Base-by-base conservation (phyloP, 1,284 basidiomycete genomes). In the Ceratobasidium sp. region DNA sequence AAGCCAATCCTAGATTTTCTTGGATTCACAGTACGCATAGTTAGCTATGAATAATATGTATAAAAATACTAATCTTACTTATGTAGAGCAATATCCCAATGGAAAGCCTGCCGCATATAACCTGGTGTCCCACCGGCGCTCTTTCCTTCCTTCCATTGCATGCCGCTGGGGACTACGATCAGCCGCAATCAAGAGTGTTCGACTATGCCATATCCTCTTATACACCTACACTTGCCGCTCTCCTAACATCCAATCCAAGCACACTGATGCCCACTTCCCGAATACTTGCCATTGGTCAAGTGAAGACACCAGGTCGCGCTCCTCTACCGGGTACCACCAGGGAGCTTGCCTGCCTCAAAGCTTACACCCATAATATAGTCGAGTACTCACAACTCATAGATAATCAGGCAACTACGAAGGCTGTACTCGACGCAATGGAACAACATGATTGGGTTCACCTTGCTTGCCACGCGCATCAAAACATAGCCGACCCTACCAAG, bases 71-170 rank as follows among this genome's bases (percentile, higher is more conserved):
- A n/a, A n/a, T n/a, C n/a, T n/a, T n/a, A n/a, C n/a, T n/a, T n/a
- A n/a, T n/a, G n/a, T n/a, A n/a, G n/a, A n/a, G n/a, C n/a, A n/a
- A n/a, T n/a, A n/a, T n/a, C n/a, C 65, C 75, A 1, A 66, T 20
- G 10, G 35, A 42, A 1, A 15, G 56, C 20, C 79, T 82, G n/a
- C 82, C 84, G 1, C 83, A 84, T 15, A 80, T 87, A 20, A 87
- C 86, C 85, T 87, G 86, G 86, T 87, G 85, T 71, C 85, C 85
- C 3, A 84, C 84, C 0, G 82, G 82, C 0, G 54, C 67, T 3
- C 79, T 86, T 31, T 79, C 82, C 20, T 79, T 80, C 13, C 75
- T 87, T 20, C 86, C 87, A 1, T 76, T 87, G 0, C 86, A 87
- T 49, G 85, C 85, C 1, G 85, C 85, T 11, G 82, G 83, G 8